phyloP scores from a whole-genome alignment of 495 filamentous ascomycete genomes.

The Hypoxylon lienhwacheense region DNA sequence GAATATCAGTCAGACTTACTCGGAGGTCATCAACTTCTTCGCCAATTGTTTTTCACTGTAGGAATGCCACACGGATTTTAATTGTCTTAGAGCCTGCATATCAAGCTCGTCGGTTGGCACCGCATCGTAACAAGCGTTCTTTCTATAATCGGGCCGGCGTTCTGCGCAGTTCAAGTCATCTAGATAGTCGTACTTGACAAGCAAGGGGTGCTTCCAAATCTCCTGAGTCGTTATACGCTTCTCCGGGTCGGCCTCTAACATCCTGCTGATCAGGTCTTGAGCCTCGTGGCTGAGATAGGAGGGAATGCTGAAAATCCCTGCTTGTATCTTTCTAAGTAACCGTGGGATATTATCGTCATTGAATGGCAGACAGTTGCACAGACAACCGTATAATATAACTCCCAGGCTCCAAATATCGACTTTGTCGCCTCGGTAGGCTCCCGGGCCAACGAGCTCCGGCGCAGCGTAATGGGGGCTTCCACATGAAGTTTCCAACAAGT shows the following conservation, averaged over 20 bases:
- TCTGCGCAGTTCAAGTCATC: conserved; percentile 51
- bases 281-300: conserved; percentile 66
- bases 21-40: conserved; percentile 62
- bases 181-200: conserved; percentile 76
- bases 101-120: conserved; percentile 64
- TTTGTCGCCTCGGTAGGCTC: conserved; percentile 75
- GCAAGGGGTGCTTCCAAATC: conserved; percentile 82
- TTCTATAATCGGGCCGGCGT: conserved; percentile 23
- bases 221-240: conserved; percentile 72
- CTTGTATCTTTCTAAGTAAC: conserved; percentile 68
- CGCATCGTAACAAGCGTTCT: conserved; percentile 37
- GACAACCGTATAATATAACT: conserved; percentile 81
- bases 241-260: conserved; percentile 73
- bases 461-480: conserved; percentile 96
- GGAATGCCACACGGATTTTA: conserved; percentile 86
- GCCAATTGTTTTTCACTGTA: conserved; percentile 71
- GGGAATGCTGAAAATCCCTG: conserved; percentile 73
- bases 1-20: conserved; percentile 53
- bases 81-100: conserved; percentile 73
- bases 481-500: conserved; percentile 82
- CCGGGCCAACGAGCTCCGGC: conserved; percentile 77
- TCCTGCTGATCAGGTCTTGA: conserved; percentile 72
- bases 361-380: conserved; percentile 81
- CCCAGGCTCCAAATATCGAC: conserved; percentile 96
- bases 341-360: conserved; percentile 59